These are phyloP conservation scores for Suillus luteus DNA, from an alignment of 768 basidiomycete species.

Conservation along the genomic window DNA sequence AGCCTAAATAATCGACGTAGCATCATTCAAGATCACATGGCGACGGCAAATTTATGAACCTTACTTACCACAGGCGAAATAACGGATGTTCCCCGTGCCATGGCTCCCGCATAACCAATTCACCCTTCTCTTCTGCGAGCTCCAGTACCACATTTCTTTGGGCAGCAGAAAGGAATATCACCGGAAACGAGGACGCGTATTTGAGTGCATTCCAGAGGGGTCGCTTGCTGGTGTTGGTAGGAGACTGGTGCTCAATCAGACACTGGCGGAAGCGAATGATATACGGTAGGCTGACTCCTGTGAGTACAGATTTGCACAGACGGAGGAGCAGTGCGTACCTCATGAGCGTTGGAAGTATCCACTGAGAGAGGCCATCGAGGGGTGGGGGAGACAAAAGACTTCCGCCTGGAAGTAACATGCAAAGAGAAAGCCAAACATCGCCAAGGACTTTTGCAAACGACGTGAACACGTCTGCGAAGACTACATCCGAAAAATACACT, in stretches of 20 bases:
- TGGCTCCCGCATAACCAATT: conserved; percentile 40
- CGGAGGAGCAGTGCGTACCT: conserved; percentile 54
- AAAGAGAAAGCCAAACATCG: conserved; percentile 86
- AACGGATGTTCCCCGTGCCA: conserved; percentile 80
- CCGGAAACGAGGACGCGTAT: conserved; percentile 96
- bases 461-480: conserved; percentile 94
- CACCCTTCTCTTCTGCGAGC: conserved; percentile 50
- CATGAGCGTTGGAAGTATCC: conserved; percentile 84
- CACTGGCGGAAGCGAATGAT: conserved; percentile 94
- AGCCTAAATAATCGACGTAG: conserved; percentile 53
- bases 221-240: conserved; percentile 62
- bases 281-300: conserved; percentile 69
- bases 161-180: conserved; percentile 91
- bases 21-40: conserved; percentile 8
- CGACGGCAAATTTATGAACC: conserved; percentile 22
- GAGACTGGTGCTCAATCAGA: conserved; percentile 74
- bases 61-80: conserved; percentile 86
- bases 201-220: conserved; percentile 92
- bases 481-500: conserved; percentile 87
- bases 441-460: conserved; percentile 97
- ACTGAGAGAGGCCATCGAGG: conserved; percentile 64
- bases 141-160: conserved; percentile 75
- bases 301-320: conserved; percentile 12
- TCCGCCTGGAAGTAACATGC: conserved; percentile 85
- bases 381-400: conserved; percentile 67